Evolutionary conservation across 2,329 filamentous ascomycete species (phyloP).

Genomic region (Cercospora sojina): DNA sequence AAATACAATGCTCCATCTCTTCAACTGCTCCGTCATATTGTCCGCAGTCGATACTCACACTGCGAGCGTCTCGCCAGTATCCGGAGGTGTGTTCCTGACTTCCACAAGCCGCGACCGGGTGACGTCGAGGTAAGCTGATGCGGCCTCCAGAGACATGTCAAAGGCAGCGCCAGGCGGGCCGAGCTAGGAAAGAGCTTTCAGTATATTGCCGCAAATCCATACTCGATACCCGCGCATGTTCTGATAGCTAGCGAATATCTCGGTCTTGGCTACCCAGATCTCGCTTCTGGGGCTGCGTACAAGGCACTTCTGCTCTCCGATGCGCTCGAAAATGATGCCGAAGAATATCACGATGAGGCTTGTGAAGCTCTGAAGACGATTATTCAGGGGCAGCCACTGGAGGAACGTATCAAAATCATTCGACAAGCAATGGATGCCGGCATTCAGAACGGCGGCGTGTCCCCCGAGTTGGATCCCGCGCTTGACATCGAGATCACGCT

Average conservation of each 20-base stretch:
- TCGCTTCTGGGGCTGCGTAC: constrained; percentile 87
- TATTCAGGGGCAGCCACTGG: constrained; percentile 32
- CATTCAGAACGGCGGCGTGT: constrained; percentile 16
- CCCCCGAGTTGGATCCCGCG: constrained; percentile 25
- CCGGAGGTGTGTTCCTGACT: constrained; percentile 25
- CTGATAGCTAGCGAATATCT: constrained; percentile 70
- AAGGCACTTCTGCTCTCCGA: constrained; percentile 84
- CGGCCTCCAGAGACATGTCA: constrained; percentile 14
- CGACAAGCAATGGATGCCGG: constrained; percentile 29
- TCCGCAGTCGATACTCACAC: constrained; percentile 5
- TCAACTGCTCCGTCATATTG: background rate
- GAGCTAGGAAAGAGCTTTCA: constrained; percentile 19
- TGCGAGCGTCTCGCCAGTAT: constrained; percentile 20
- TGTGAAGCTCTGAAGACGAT: constrained; percentile 45
- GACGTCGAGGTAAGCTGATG: constrained; percentile 24
- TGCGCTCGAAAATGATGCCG: constrained; percentile 72
- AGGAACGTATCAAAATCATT: constrained; percentile 41
- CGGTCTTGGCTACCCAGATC: constrained; percentile 79
- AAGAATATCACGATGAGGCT: constrained; percentile 76
- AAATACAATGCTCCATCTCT: background rate
- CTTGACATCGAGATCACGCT: constrained; percentile 34
- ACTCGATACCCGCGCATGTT: constrained; percentile 31
- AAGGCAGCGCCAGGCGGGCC: constrained; percentile 11
- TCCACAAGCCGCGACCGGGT: background rate
- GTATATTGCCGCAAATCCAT: constrained; percentile 21